Evolutionary conservation across 805 yeast genomes (phyloP).

Genomic region (Metschnikowia gelsemii): DNA sequence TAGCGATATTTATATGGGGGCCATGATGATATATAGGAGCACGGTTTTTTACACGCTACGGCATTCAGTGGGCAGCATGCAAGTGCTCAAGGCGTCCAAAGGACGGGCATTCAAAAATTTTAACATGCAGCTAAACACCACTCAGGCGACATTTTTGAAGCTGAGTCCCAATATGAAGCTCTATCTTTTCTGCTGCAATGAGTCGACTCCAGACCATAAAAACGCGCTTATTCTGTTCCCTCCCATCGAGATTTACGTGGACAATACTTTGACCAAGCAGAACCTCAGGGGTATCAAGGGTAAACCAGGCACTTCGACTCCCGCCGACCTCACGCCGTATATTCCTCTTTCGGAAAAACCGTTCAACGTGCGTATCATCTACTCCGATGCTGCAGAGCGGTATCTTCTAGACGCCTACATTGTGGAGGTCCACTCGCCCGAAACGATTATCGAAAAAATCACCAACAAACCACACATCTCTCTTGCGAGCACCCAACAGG

Average conservation of each 20-base stretch:
- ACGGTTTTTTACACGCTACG: constrained; percentile 55
- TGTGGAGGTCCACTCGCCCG: constrained; percentile 42
- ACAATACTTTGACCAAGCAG: constrained; percentile 47
- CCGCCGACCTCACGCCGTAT: constrained; percentile 69
- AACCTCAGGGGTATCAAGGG: constrained; percentile 67
- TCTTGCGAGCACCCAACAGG: constrained; percentile 47
- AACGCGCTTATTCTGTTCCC: constrained; percentile 60
- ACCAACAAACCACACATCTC: constrained; percentile 50
- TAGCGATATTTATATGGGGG: constrained; percentile 24
- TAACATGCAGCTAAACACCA: constrained; percentile 42
- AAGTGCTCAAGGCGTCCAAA: constrained; percentile 43
- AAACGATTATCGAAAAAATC: constrained; percentile 22
- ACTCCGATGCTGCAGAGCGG: constrained; percentile 55
- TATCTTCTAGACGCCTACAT: constrained; percentile 57
- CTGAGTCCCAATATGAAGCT: constrained; percentile 30
- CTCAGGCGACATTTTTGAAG: constrained; percentile 41
- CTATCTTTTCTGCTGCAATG: constrained; percentile 55
- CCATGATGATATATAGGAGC: constrained; percentile 49
- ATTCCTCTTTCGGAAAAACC: constrained; percentile 27
- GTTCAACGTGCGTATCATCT: constrained; percentile 48
- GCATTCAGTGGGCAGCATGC: constrained; percentile 48
- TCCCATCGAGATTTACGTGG: constrained; percentile 66
- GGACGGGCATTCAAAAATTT: constrained; percentile 40
- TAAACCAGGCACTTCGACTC: constrained; percentile 73
- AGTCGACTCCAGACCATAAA: constrained; percentile 25